Conservation (phyloP, 2,329 filamentous ascomycete genomes). For the Pseudocercospora macadamiae region DNA sequence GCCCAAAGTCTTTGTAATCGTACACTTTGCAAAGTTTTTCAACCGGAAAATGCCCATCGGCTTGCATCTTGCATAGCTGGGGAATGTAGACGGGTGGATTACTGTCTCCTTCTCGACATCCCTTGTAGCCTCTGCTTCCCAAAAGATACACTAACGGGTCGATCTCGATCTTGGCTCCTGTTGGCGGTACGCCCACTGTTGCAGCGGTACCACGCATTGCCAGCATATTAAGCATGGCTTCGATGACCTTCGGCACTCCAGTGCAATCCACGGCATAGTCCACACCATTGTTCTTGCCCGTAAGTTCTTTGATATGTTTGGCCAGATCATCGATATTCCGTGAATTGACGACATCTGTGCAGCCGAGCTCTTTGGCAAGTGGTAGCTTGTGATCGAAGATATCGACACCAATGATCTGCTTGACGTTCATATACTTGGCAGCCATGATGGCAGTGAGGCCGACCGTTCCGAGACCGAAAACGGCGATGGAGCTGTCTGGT, state of each 20-base stretch:
- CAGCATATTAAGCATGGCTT: constrained; percentile 21
- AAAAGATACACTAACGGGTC: constrained; percentile 21
- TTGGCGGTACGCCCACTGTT: constrained; percentile 25
- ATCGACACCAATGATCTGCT: constrained; percentile 29
- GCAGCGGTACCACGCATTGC: constrained; percentile 26
- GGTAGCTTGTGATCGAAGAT: constrained; percentile 26
- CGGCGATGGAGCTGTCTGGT: constrained; percentile 17
- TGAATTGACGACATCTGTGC: constrained; percentile 24
- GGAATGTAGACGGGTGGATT: constrained; percentile 24
- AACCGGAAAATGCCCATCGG: constrained; percentile 25
- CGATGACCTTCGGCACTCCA: constrained; percentile 24
- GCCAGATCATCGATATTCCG: constrained; percentile 14
- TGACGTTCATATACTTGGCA: constrained; percentile 22
- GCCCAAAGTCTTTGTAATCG: constrained; percentile 25
- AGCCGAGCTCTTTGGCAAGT: constrained; percentile 22
- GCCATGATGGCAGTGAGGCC: constrained; percentile 28
- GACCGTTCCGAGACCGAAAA: constrained; percentile 28
- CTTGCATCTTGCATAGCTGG: constrained; percentile 23
- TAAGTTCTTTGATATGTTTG: constrained; percentile 21
- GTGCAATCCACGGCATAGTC: constrained; percentile 26
- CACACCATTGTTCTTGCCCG: constrained; percentile 14
- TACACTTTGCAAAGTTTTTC: constrained; percentile 29
- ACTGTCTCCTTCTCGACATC: constrained; percentile 23
- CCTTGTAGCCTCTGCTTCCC: constrained; percentile 20
- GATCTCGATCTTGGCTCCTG: constrained; percentile 23